These are phyloP conservation scores for Rubroboletus pulcherrimus DNA, from an alignment of 768 basidiomycete species.

Conservation along the genomic window DNA sequence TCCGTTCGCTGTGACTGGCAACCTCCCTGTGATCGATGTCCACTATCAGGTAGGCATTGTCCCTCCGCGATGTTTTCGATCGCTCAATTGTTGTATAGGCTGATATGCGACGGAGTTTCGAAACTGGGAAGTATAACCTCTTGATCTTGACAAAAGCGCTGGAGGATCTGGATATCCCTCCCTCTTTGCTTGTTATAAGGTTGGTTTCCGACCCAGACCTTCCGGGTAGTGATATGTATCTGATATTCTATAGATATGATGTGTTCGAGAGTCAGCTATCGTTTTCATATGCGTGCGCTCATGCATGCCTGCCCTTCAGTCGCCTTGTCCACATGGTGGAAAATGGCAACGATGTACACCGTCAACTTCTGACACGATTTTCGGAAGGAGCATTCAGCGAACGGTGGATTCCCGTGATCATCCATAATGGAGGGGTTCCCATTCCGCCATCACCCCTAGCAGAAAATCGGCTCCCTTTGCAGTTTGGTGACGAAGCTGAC, in stretches of 20 bases:
- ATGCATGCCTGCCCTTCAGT: slow-evolving; percentile 43
- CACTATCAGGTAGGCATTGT: slow-evolving; percentile 31
- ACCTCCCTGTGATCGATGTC: slow-evolving; percentile 31
- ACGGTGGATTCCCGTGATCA: slow-evolving; percentile 50
- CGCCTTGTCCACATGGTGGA: slow-evolving; percentile 64
- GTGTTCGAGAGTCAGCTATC: slow-evolving; percentile 57
- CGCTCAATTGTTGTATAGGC: slow-evolving; percentile 32
- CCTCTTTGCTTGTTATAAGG: slow-evolving; percentile 60
- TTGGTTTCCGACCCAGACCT: slow-evolving; percentile 27
- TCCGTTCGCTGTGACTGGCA: slow-evolving; percentile 45
- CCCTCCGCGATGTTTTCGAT: background rate
- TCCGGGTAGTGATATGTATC: background rate
- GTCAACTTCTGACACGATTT: slow-evolving; percentile 45
- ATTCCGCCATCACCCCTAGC: slow-evolving; percentile 44
- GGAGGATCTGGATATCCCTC: slow-evolving; percentile 59
- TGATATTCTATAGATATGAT: slow-evolving; percentile 34
- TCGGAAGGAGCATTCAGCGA: slow-evolving; percentile 40
- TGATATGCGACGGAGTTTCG: slow-evolving; percentile 48
- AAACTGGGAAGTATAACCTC: slow-evolving; percentile 56
- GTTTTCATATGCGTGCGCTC: slow-evolving; percentile 51
- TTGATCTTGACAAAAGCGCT: slow-evolving; percentile 55
- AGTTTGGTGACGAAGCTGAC: slow-evolving; percentile 42
- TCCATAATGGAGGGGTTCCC: slow-evolving; percentile 31
- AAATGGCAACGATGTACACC: slow-evolving; percentile 52
- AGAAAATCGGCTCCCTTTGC: slow-evolving; percentile 40